Evolutionary conservation across 2,329 filamentous ascomycete species (phyloP), one percentile per base, ranked within the genome.

Genomic region (Nakataea oryzae): DNA sequence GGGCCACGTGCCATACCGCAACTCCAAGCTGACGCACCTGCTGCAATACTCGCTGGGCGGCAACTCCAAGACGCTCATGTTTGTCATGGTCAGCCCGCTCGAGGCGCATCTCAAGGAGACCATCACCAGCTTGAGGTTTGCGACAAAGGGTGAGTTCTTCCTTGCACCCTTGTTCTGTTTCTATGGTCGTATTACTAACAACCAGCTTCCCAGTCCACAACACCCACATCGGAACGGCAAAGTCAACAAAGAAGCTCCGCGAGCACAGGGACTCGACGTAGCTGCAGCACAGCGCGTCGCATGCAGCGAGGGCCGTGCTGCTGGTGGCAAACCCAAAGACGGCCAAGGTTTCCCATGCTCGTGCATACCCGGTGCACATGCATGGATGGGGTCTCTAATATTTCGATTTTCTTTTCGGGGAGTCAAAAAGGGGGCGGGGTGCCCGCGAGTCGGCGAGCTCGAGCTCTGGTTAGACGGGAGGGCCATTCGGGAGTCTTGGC

Each of bases 1-100:
- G 26, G 41, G 59, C 3, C 93, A 97, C 70, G 85, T 99, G 57
- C 95, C 95, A 1, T 99, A 97, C 77, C 82, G 95, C 62, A 97
- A 97, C 76, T 96, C 91, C 68, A 97, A 97, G 83, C 82, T 99
- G 66, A 99, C 95, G 11, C 96, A 97, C 71, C 82, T 99, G 58
- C 82, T 99, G 50, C 91, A 97, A 83, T 96, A 95, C 71, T 96
- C 91, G 3, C 80, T 99, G 9, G 93, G 95, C 4, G 95, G 95
- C 21, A 97, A 96, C 74, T 95, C 89, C 68, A 96, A 97, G 77
- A 99, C 95, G 0, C 87, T 99, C 69, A 99, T 99, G 95, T 96
- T 99, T 74, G 91, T 97, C 73, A 97, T 97, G 93, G 90, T 96
- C 62, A 95, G 89, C 68, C 95, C 95, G 41, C 79, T 97, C 63